Base-by-base conservation (phyloP, 257 asterid species). In the Cinchona pubescens region DNA sequence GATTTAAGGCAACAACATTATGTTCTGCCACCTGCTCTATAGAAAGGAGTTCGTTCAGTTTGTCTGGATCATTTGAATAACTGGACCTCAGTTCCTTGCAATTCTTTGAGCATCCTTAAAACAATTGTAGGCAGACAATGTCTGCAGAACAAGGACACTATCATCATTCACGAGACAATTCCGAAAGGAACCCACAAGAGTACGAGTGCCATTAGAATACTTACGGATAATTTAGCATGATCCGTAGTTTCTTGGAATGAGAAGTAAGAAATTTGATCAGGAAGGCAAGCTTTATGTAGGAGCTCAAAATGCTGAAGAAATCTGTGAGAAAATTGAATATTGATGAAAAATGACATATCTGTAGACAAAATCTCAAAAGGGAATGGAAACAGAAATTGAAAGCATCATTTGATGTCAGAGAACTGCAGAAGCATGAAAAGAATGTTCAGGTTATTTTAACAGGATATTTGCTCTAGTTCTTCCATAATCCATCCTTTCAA, bases 21-120 rank as follows among this genome's bases (percentile, higher is more conserved):
- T 90, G 99, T 82, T 94, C 99, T 29, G 97, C 97, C 68, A 94
- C 97, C 83, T 89, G 99, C 79, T 94, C 97, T 48, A 94, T 81
- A 45, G 71, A 83, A 4, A 88, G 93, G 75, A 94, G 92, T 85
- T 94, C 97, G 3, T 87, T 84, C 78, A 89, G 45, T 79, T 83
- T 90, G 74, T 83, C 89, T 15, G 88, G 88, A 78, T 94, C 91
- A 40, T 82, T 88, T 10, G 96, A 81, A 82, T 87, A 94, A 79
- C 76, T 79, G 78, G 87, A 83, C 61, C 89, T 81, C 29, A 94
- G 83, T 72, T 90, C 97, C 85, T 92, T 5, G 97, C 95, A 48
- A 86, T 85, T 82, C 85, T 88, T 83, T 86, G 97, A 65, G 97
- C 97, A 68, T 90, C 96, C 82, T 90, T 94, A 82, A 92, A 94